phyloP scores from a whole-genome alignment of 441 rosid genomes.

The Aquilaria agallochum region DNA sequence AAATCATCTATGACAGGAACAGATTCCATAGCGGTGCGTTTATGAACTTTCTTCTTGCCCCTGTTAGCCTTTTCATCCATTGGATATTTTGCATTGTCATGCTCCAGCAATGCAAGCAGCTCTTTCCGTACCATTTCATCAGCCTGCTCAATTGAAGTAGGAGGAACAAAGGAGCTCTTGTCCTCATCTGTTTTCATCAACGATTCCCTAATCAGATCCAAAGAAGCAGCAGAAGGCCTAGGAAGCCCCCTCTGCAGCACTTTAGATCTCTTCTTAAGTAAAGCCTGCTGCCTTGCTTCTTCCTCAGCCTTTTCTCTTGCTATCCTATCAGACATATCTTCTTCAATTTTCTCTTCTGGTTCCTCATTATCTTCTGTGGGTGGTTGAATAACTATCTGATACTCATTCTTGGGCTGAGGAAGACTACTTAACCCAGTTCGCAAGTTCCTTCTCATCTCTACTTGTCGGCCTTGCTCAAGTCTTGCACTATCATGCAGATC shows the following conservation, averaged over 20 bases:
- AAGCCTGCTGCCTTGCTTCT: slow-evolving; percentile 80
- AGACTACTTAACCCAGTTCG: slow-evolving; percentile 69
- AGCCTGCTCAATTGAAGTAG: slow-evolving; percentile 80
- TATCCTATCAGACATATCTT: slow-evolving; percentile 95
- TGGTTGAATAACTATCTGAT: slow-evolving; percentile 82
- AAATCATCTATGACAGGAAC: slow-evolving; percentile 70
- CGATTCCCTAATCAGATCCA: slow-evolving; percentile 82
- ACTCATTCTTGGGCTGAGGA: slow-evolving; percentile 96
- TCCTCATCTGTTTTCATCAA: slow-evolving; percentile 82
- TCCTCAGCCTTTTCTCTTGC: slow-evolving; percentile 94
- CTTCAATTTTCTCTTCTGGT: slow-evolving; percentile 92
- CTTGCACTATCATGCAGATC: slow-evolving; percentile 73
- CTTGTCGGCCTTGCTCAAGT: slow-evolving; percentile 73
- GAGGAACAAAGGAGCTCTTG: slow-evolving; percentile 93
- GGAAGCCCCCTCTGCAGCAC: slow-evolving; percentile 98
- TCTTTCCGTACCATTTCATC: slow-evolving; percentile 87
- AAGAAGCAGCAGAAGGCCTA: slow-evolving; percentile 85
- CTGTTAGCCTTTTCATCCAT: slow-evolving; percentile 65
- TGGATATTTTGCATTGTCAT: slow-evolving; percentile 97
- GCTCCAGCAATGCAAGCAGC: slow-evolving; percentile 75
- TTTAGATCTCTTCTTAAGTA: slow-evolving; percentile 95
- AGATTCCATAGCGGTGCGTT: slow-evolving; percentile 55
- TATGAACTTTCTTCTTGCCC: slow-evolving; percentile 82
- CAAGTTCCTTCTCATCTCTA: slow-evolving; percentile 76
- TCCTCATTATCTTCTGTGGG: slow-evolving; percentile 82